A percentile compares a stretch with the other conserved stretches of the same genome.
Conservation (phyloP, 2,329 filamentous ascomycete species). For the Hypoxylon sp. region DNA sequence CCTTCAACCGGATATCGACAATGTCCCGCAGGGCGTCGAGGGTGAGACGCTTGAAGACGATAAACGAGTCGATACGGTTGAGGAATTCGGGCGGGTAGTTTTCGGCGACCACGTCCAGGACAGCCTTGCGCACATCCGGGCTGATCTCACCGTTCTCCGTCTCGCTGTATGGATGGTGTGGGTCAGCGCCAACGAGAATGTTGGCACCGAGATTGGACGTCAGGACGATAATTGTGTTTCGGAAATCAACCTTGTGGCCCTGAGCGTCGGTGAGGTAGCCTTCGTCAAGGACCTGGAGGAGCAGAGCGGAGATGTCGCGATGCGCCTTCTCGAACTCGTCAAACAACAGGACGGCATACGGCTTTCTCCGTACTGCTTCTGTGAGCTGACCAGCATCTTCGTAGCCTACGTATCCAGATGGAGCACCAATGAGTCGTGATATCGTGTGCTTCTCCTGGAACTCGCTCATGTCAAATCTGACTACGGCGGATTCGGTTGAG, state of each 20-base stretch:
- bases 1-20: conserved; percentile 89
- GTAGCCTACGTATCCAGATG: conserved; percentile 95
- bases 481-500: conserved; percentile 89
- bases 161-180: conserved; percentile 74
- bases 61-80: conserved; percentile 97
- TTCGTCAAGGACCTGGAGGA: conserved; percentile 95
- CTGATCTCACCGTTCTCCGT: conserved; percentile 78
- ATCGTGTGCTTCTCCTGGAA: conserved; percentile 98
- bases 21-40: conserved; percentile 86
- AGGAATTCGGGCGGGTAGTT: conserved; percentile 92
- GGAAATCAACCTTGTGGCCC: conserved; percentile 96
- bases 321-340: conserved; percentile 99
- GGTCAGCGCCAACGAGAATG: conserved; percentile 84
- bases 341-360: conserved; percentile 93
- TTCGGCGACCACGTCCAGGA: conserved; percentile 87
- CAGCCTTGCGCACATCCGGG: conserved; percentile 79
- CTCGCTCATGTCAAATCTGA: conserved; percentile 97
- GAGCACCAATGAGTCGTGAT: conserved; percentile 90
- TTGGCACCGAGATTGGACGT: conserved; percentile 96
- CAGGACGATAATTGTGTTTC: conserved; percentile 95
- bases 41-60: conserved; percentile 91
- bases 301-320: conserved; percentile 89
- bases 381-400: conserved; percentile 97
- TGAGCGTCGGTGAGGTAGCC: conserved; percentile 96
- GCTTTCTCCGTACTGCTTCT: conserved; percentile 93